These are phyloP conservation scores for Calvatia gigantea DNA, from an alignment of 768 basidiomycete genomes.

Conservation along the genomic window DNA sequence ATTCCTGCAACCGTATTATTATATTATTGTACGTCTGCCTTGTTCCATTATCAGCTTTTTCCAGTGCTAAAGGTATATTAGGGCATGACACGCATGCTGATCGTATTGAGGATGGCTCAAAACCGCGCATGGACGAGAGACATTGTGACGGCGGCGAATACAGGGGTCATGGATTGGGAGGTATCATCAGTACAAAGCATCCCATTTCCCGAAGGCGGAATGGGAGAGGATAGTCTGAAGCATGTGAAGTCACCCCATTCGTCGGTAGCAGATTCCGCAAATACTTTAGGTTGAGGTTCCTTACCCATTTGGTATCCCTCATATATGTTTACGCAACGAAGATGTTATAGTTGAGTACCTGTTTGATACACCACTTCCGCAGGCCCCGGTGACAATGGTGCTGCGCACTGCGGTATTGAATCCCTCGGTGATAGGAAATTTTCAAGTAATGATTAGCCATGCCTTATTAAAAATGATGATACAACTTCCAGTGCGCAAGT, in stretches of 20 bases:
- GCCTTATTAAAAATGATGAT: too few relatives aligned
- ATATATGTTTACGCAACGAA: not conserved
- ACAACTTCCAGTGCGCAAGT: too few relatives aligned
- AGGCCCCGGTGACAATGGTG: too few relatives aligned
- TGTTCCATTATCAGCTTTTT: not conserved
- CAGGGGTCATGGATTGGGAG: constrained; percentile 35
- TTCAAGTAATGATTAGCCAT: too few relatives aligned
- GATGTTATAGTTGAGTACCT: not conserved
- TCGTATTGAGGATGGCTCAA: constrained; percentile 36
- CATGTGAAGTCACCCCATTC: not conserved
- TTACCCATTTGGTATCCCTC: not conserved
- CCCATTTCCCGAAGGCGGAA: constrained; percentile 17
- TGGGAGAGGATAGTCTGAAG: constrained; percentile 7
- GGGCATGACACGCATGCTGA: constrained; percentile 36
- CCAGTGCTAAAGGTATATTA: constrained; percentile 7
- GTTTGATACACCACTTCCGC: not conserved
- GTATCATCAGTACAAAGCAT: constrained; percentile 35
- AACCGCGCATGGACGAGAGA: constrained; percentile 37
- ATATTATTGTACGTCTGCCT: constrained; percentile 25
- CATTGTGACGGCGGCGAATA: constrained; percentile 26
- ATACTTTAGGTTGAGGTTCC: not conserved
- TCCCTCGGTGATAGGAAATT: too few relatives aligned
- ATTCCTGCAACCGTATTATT: constrained; percentile 29
- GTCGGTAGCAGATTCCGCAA: not conserved
- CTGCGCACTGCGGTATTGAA: too few relatives aligned